Evolutionary conservation across 306 rosid genomes (phyloP).

Genomic region (Cucumis sativus): Cucumber_9930_V3 NC_026656.2:19243001-19243500

Average conservation of each 20-base stretch:
- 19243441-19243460: slow-evolving; percentile 34
- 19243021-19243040: slow-evolving; percentile 21
- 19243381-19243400: slow-evolving; percentile 14
- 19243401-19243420: slow-evolving; percentile 22
- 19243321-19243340: slow-evolving; percentile 22
- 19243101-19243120: slow-evolving; percentile 21
- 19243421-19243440: slow-evolving; percentile 24
- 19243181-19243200: slow-evolving; percentile 30
- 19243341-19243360: slow-evolving; percentile 26
- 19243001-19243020: slow-evolving; percentile 41
- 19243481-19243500: slow-evolving; percentile 46
- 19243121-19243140: slow-evolving; percentile 21
- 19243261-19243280: slow-evolving; percentile 33
- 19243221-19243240: slow-evolving; percentile 52
- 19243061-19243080: slow-evolving; percentile 13
- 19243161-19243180: slow-evolving; percentile 25
- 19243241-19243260: slow-evolving; percentile 22
- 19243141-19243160: slow-evolving; percentile 24
- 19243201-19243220: slow-evolving; percentile 18
- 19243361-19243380: slow-evolving; percentile 19
- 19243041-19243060: slow-evolving; percentile 22
- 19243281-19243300: slow-evolving; percentile 20
- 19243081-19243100: slow-evolving; percentile 6
- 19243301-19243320: slow-evolving; percentile 30
- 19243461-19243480: slow-evolving; percentile 36